These are phyloP conservation scores for Yarrowia sp. DNA, from an alignment of 805 yeast genomes.

Conservation along the genomic window DNA sequence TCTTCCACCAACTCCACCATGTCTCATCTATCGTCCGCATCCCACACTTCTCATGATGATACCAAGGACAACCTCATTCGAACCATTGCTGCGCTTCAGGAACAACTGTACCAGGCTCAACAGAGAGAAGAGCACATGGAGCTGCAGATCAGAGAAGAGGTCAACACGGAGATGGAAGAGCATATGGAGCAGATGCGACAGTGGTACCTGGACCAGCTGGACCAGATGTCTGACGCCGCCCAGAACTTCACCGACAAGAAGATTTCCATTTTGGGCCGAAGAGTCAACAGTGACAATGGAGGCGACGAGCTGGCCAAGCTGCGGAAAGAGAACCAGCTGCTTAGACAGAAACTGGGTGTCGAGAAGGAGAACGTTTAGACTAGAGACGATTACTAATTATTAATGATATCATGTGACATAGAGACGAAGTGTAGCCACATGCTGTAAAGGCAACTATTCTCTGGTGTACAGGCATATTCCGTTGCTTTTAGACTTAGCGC, in stretches of 20 bases:
- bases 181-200: conserved; percentile 36
- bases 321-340: conserved; percentile 14
- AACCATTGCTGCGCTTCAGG: conserved; percentile 22
- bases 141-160: conserved; percentile 33
- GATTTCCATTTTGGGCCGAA: conserved; percentile 30
- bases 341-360: background rate
- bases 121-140: conserved; percentile 31
- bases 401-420: background rate
- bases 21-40: background rate
- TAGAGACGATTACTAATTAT: background rate
- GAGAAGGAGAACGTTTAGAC: conserved; percentile 12
- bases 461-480: too few species aligned
- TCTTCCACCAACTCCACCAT: conserved; percentile 8
- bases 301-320: background rate
- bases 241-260: conserved; percentile 33
- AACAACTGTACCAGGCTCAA: conserved; percentile 19
- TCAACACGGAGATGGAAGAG: conserved; percentile 37
- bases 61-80: conserved; percentile 20
- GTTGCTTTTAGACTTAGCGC: too few species aligned
- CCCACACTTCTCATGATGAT: conserved; percentile 1
- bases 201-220: conserved; percentile 33
- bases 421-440: too few species aligned
- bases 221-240: conserved; percentile 28
- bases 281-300: conserved; percentile 4
- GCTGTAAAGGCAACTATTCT: too few species aligned